phyloP scores from a whole-genome alignment of 139 green algal genomes.

The Chlorella ohadii region DNA sequence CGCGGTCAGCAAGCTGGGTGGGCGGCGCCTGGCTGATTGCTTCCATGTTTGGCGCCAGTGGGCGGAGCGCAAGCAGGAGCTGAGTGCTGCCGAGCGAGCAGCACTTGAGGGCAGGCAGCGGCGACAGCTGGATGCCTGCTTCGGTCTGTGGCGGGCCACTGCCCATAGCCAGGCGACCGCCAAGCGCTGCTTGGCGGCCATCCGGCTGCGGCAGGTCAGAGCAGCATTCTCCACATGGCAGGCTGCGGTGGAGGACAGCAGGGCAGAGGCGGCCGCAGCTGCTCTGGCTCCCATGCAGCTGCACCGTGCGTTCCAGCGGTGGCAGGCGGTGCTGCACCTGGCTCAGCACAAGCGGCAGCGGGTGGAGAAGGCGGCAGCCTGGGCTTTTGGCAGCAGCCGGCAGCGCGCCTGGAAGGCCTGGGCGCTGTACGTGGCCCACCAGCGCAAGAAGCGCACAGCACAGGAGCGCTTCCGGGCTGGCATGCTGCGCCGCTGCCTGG shows the following conservation, averaged over 20 bases:
- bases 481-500: slow-evolving; percentile 6
- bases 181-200: not conserved
- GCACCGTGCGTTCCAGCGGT: not conserved
- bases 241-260: not conserved
- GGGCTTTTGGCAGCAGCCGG: not conserved
- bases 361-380: not conserved
- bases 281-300: not conserved
- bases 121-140: not conserved
- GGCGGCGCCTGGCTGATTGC: not conserved
- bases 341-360: not conserved
- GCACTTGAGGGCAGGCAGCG: not conserved
- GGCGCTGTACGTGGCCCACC: not conserved
- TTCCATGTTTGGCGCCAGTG: not conserved
- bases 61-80: not conserved
- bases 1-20: not conserved
- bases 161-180: not conserved
- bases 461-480: not conserved
- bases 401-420: slow-evolving; percentile 2
- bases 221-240: not conserved
- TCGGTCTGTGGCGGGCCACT: not conserved
- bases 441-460: not conserved
- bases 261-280: not conserved
- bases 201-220: not conserved
- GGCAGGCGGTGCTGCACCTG: not conserved
- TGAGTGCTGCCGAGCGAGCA: not conserved